Percentiles rank a stretch among this genome's conserved stretches.
phyloP scores from a whole-genome alignment of 257 asterid genomes.

The Primulina tabacum region DNA sequence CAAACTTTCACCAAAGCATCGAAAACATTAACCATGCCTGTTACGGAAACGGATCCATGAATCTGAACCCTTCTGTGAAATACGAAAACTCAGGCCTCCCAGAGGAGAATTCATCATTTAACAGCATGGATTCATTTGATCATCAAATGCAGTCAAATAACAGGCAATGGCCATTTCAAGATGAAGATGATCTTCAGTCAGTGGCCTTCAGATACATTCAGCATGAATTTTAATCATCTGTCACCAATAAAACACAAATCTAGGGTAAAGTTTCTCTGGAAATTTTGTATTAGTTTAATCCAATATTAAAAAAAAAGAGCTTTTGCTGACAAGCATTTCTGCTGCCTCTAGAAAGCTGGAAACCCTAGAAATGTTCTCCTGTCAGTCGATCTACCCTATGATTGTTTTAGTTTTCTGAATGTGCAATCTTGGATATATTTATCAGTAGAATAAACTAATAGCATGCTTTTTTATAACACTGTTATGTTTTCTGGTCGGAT shows the following conservation, averaged over 20 bases:
- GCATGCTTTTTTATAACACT: constrained; percentile 13
- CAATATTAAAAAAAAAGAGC: neutral
- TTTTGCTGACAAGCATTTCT: constrained; percentile 23
- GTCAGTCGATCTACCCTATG: constrained; percentile 29
- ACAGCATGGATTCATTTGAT: constrained; percentile 52
- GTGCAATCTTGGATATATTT: constrained; percentile 28
- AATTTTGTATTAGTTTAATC: constrained; percentile 22
- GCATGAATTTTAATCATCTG: constrained; percentile 31
- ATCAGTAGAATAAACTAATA: constrained; percentile 14
- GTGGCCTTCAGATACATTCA: constrained; percentile 58
- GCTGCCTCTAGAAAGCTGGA: constrained; percentile 17
- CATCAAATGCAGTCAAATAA: constrained; percentile 39
- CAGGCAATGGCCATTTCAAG: constrained; percentile 53
- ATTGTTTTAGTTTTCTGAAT: constrained; percentile 22
- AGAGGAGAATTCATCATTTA: constrained; percentile 42
- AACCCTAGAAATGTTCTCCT: constrained; percentile 41
- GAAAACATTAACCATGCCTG: constrained; percentile 16
- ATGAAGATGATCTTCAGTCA: constrained; percentile 72
- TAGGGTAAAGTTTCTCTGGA: constrained; percentile 18
- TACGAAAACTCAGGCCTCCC: constrained; percentile 28
- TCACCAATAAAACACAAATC: constrained; percentile 9
- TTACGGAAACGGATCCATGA: constrained; percentile 18
- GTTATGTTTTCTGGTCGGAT: neutral
- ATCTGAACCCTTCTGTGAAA: constrained; percentile 25
- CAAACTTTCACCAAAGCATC: constrained; percentile 10